Evolutionary conservation across 2,329 filamentous ascomycete species (phyloP).

Genomic region (Diaporthe longicolla): DNA sequence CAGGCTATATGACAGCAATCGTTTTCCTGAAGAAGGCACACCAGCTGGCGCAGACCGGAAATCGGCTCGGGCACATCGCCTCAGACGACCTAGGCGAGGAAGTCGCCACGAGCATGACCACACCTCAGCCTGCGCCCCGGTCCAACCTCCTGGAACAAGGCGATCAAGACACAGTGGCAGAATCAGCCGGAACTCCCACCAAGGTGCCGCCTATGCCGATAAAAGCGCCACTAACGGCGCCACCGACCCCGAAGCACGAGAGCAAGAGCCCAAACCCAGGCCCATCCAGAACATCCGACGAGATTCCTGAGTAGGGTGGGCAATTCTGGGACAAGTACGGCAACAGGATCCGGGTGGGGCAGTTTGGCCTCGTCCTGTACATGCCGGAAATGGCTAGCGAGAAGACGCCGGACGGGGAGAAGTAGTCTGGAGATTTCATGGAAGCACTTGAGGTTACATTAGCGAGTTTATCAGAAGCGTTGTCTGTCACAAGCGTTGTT

Average conservation of each 20-base stretch:
- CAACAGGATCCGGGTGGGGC: constrained; percentile 46
- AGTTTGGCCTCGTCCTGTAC: constrained; percentile 3
- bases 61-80: constrained; percentile 7
- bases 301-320: constrained; percentile 44
- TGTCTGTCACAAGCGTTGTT: background rate
- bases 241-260: background rate
- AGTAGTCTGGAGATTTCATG: background rate
- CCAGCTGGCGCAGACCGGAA: constrained; percentile 25
- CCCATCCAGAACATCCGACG: too few relatives aligned
- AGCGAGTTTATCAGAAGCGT: background rate
- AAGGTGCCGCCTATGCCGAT: too few relatives aligned
- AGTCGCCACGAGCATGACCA: too few relatives aligned
- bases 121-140: too few relatives aligned
- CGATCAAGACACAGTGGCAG: background rate
- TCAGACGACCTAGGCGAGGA: constrained; percentile 7
- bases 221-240: background rate
- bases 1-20: constrained; percentile 59
- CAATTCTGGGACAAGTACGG: constrained; percentile 44
- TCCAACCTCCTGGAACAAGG: constrained; percentile 4
- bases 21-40: constrained; percentile 54
- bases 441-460: background rate
- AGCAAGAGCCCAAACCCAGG: background rate
- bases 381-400: background rate
- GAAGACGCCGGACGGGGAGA: background rate
- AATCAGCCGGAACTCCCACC: too few relatives aligned